Evolutionary conservation across 768 basidiomycete species (phyloP).

Genomic region (Tylopilus felleus): DNA sequence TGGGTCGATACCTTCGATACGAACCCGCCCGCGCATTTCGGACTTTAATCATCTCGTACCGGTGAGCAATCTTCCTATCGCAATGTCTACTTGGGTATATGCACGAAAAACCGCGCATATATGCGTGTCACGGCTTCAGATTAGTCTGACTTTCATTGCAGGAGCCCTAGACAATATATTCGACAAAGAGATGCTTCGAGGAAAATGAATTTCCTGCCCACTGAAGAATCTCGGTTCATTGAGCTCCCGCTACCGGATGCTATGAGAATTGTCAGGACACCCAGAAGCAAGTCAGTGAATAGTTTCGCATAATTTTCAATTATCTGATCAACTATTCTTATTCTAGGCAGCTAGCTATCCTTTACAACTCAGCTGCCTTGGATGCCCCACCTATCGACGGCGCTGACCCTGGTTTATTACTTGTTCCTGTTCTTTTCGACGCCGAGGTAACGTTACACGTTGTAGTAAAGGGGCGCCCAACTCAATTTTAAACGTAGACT

Average conservation of each 20-base stretch:
- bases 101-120: conserved; percentile 19
- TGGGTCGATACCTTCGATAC: conserved; percentile 72
- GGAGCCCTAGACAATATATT: conserved; percentile 23
- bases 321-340: neutral
- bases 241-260: conserved; percentile 52
- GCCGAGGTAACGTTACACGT: conserved; percentile 43
- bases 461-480: neutral
- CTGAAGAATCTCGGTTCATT: conserved; percentile 28
- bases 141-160: conserved; percentile 9
- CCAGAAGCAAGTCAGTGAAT: conserved; percentile 47
- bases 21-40: conserved; percentile 76
- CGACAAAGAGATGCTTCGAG: conserved; percentile 15
- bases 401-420: conserved; percentile 35
- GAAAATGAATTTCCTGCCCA: conserved; percentile 12
- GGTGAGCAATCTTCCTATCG: conserved; percentile 37
- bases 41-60: conserved; percentile 71
- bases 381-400: conserved; percentile 10
- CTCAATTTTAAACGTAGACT: conserved; percentile 36
- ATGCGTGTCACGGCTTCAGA: conserved; percentile 6
- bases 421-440: conserved; percentile 59
- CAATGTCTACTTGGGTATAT: conserved; percentile 9
- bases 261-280: conserved; percentile 58
- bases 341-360: conserved; percentile 38
- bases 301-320: neutral
- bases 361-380: conserved; percentile 57